Base-by-base conservation (phyloP, 768 basidiomycete genomes). In the Leccinum rimulosum region DNA sequence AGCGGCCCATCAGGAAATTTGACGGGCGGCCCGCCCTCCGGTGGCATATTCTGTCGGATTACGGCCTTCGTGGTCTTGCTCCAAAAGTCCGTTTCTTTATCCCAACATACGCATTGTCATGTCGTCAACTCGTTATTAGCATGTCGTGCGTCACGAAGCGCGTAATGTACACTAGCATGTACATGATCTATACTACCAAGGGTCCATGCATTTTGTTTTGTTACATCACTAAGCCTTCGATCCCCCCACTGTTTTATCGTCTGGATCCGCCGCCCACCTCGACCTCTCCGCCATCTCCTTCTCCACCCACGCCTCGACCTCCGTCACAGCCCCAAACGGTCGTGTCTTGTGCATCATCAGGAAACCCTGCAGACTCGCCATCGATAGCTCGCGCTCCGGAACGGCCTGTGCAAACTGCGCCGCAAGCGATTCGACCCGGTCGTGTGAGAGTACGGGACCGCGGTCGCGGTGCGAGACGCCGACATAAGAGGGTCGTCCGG, bases 331-430 rank as follows among this genome's bases (percentile, higher is more conserved):
- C 14, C 79, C 80, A 60, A 74, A 69, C 0, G 89, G 88, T 4
- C 80, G 71, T 6, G 74, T 76, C 70, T 91, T 89, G 75, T 87
- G 82, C 19, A 75, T 72, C 86, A 93, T 88, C 60, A 92, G 70
- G 68, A 84, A 89, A 4, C 86, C 83, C 56, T 80, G 80, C 0
- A 82, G 68, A 25, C 72, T 73, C 3, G 80, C 79, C 68, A 80
- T 77, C 36, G 77, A 75, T 11, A 79, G 49, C 58, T 72, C 71
- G 28, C 77, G 69, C 50, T 81, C 77, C 1, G 84, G 82, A 14
- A 93, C 77, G 11, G 69, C 73, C 1, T 75, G 75, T 3, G 82
- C 78, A 66, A 93, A 93, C 31, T 72, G 71, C 11, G 69, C 69
- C 1, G 89, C 87, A 38, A 91, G 83, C 49, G 61, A 59, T 9